A percentile compares a stretch with the other conserved stretches of the same genome.
phyloP scores from a whole-genome alignment of 1,284 basidiomycete species.

The Microstroma glucosiphilum region DNA sequence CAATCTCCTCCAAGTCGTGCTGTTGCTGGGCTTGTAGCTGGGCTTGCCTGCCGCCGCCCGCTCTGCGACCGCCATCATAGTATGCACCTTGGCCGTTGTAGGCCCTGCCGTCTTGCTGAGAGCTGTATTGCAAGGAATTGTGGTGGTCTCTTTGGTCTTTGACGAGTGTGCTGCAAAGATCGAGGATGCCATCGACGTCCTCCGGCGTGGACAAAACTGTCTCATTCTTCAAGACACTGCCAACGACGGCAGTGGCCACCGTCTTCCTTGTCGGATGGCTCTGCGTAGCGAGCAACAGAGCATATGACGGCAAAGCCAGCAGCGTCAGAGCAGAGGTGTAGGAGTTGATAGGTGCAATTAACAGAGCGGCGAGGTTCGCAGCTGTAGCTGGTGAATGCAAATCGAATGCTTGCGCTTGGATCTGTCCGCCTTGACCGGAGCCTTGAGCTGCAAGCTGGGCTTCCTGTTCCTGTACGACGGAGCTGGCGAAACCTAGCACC shows the following conservation, averaged over 20 bases:
- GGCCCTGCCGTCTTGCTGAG: conserved; percentile 13
- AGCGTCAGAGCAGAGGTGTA: conserved; percentile 44
- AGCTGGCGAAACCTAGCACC: conserved; percentile 44
- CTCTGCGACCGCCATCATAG: conserved; percentile 22
- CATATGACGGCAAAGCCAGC: conserved; percentile 43
- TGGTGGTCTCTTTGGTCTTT: conserved; percentile 39
- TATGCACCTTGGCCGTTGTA: conserved; percentile 17
- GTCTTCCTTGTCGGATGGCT: conserved; percentile 40
- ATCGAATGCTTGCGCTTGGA: conserved; percentile 24
- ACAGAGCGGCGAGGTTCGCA: conserved; percentile 38
- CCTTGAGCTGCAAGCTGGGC: conserved; percentile 13
- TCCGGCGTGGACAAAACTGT: conserved; percentile 45
- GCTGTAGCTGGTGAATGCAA: conserved; percentile 30
- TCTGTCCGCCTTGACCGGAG: conserved; percentile 2
- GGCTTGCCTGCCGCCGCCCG: conserved; percentile 15
- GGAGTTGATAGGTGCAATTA: conserved; percentile 45
- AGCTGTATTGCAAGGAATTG: conserved; percentile 21
- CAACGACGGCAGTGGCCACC: conserved; percentile 46
- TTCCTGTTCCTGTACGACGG: conserved; percentile 36
- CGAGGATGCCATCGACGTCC: conserved; percentile 46
- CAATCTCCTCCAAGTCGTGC: conserved; percentile 44
- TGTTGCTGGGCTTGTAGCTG: conserved; percentile 12
- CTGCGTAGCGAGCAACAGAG: conserved; percentile 37
- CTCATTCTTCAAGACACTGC: conserved; percentile 42
- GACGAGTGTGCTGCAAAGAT: conserved; percentile 42